Percentiles rank a stretch among this genome's conserved stretches.
Conservation (phyloP, 177 flowering plant species). For the Vitis hybrid region DNA sequence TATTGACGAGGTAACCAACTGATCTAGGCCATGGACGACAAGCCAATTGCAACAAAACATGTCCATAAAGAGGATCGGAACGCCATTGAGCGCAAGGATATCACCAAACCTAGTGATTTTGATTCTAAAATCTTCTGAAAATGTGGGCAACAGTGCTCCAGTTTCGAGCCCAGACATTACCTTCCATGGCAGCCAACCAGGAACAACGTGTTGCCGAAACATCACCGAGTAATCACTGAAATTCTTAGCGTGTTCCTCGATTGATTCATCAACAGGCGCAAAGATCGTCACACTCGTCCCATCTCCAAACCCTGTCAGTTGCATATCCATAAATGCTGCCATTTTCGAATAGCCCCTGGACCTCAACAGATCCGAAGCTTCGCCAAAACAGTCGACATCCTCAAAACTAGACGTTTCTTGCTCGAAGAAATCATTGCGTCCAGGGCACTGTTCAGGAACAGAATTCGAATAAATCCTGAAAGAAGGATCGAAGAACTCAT, state of each 20-base stretch:
- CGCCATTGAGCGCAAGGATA: slow-evolving; percentile 17
- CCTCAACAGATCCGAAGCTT: slow-evolving; percentile 14
- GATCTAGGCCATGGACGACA: slow-evolving; percentile 20
- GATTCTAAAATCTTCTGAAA: slow-evolving; percentile 14
- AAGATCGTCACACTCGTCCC: slow-evolving; percentile 22
- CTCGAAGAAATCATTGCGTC: not conserved
- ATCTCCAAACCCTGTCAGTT: slow-evolving; percentile 1
- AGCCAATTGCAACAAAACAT: slow-evolving; percentile 19
- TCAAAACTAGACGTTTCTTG: not conserved
- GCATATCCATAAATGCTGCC: slow-evolving; percentile 25
- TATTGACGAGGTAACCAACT: slow-evolving; percentile 1
- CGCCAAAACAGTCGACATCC: not conserved
- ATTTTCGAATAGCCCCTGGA: slow-evolving; percentile 16
- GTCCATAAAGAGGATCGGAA: slow-evolving; percentile 19
- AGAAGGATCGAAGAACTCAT: slow-evolving; percentile 16
- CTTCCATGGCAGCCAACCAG: slow-evolving; percentile 4
- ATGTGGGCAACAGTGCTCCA: slow-evolving; percentile 13
- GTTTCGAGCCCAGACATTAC: slow-evolving; percentile 12
- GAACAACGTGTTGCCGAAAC: slow-evolving; percentile 22
- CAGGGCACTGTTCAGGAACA: not conserved
- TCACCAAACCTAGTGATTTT: slow-evolving; percentile 20
- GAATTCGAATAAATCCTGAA: not conserved
- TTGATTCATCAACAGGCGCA: slow-evolving; percentile 24
- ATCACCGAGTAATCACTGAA: slow-evolving; percentile 16
- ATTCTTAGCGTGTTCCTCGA: slow-evolving; percentile 8